Evolutionary conservation across 257 asterid genomes (phyloP), one percentile per base, ranked within the genome.

Genomic region (Nicotiana knightiana): DNA sequence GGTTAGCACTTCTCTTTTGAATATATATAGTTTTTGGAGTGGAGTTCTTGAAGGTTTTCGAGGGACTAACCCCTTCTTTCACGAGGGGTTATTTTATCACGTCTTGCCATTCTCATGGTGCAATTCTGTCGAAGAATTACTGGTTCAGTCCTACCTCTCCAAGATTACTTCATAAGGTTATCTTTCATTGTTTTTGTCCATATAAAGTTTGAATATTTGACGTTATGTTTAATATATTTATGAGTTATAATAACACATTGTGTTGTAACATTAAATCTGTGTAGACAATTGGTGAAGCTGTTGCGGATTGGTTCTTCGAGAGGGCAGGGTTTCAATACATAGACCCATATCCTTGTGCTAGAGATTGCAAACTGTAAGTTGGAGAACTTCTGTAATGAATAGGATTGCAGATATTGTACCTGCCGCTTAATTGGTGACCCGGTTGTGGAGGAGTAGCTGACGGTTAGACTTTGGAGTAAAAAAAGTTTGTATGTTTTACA

Each of bases 241-340:
- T 35, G 1, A 16, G 28, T 67, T 33, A 4, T 33, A 6, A 67
- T 16, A 67, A 17, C 8, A 33, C 9, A 67, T 67, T n/a, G 15
- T 68, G 3, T 37, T n/a, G 1, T 68, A 68, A 68, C 4, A 68
- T 39, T 68, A n/a, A 35, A 68, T 39, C 4, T n/a, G 57, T 67
- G 48, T 11, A 68, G 77, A 68, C 77, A n/a, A 68, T 68, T 15
- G 30, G 9, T 10, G 77, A 68, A 68, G 77, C 33, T 4, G 58
- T 68, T 39, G 77, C 58, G 11, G 77, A 68, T 39, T 68, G 77
- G 77, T 68, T n/a, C 55, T 68, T 68, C 11, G 77, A 68, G 18
- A 39, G 77, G 12, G 57, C 18, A 18, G 33, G 3, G 15, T 39
- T 39, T 39, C 77, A 68, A 68, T 3, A 39, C 21, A 68, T n/a